Evolutionary conservation across 768 basidiomycete species (phyloP).

Genomic region (Xerocomellus amylosporus): DNA sequence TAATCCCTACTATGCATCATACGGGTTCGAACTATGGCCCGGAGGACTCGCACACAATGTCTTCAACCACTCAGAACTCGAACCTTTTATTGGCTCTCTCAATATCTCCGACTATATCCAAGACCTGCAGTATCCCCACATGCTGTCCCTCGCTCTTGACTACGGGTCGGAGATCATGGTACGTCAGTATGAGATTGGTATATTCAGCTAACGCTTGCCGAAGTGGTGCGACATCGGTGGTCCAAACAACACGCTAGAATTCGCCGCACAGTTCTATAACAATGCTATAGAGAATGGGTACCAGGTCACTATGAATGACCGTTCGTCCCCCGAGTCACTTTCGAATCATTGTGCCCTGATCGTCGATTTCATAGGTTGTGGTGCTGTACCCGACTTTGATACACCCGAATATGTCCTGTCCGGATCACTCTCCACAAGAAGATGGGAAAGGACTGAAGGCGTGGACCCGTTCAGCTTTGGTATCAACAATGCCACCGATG

Average conservation of each 20-base stretch:
- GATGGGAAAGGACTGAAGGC: constrained; percentile 60
- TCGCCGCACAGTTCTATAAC: constrained; percentile 47
- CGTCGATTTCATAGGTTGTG: constrained; percentile 38
- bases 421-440: constrained; percentile 42
- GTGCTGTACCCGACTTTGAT: constrained; percentile 49
- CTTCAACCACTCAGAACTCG: constrained; percentile 43
- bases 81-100: constrained; percentile 53
- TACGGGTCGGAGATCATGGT: constrained; percentile 59
- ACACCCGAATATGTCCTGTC: constrained; percentile 55
- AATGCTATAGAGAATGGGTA: constrained; percentile 39
- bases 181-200: constrained; percentile 2
- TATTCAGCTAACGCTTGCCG: constrained; percentile 6
- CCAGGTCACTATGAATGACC: constrained; percentile 48
- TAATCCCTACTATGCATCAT: constrained; percentile 49
- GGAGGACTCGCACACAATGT: constrained; percentile 54
- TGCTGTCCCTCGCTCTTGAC: constrained; percentile 44
- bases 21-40: constrained; percentile 52
- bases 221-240: constrained; percentile 62
- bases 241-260: constrained; percentile 43
- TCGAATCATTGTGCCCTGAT: background rate
- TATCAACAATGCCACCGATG: constrained; percentile 41
- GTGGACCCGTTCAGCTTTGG: constrained; percentile 56
- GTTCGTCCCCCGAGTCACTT: constrained; percentile 19
- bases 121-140: constrained; percentile 51
- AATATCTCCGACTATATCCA: constrained; percentile 50